Evolutionary conservation across 2,329 filamentous ascomycete species (phyloP), one percentile per base, ranked within the genome.

Genomic region (Cordyceps cateniannulata): DNA sequence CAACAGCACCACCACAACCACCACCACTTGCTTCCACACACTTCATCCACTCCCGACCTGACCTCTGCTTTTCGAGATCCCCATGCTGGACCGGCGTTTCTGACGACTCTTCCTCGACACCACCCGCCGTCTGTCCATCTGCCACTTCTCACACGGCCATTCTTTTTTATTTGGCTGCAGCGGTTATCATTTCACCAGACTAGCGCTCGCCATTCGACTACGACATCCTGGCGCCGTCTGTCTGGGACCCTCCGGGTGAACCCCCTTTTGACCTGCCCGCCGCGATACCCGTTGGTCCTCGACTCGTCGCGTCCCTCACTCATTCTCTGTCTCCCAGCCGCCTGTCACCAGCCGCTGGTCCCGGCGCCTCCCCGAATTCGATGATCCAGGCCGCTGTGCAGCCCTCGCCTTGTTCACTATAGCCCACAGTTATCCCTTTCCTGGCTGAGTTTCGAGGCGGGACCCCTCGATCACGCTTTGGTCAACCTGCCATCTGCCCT

Each of bases 81-180:
- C 38, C 35, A 54, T 60, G 49, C 58, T 60, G 58, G 58, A 20
- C 38, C 10, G 58, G 58, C 38, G 44, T 47, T 47, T 60, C 24
- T 53, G 58, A 53, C 58, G 49, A 48, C 32, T 56, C 53, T 57
- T 18, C 49, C 49, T 54, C 50, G 58, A 53, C 58, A 60, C 35
- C 40, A 32, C 58, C 50, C 40, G 40, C 50, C 58, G 50, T 40
- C 50, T 42, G 29, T 54, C 16, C 58, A 54, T 54, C 32, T 4
- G 29, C 29, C 40, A 44, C 32, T 32, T 38, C 42, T 49, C 38
- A 53, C 58, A 18, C 58, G 58, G 50, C 50, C 58, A 54, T 49
- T 40, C 52, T 52, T 51, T 59, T 47, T 54, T 53, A 48, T 47
- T n/a, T 60, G 58, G 58, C 32, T 54, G 49, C n/a, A 60, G 58